Evolutionary conservation across 352 stramenopile species (phyloP), one percentile per base, ranked within the genome.

Genomic region (Globisporangium sylvaticum): DNA sequence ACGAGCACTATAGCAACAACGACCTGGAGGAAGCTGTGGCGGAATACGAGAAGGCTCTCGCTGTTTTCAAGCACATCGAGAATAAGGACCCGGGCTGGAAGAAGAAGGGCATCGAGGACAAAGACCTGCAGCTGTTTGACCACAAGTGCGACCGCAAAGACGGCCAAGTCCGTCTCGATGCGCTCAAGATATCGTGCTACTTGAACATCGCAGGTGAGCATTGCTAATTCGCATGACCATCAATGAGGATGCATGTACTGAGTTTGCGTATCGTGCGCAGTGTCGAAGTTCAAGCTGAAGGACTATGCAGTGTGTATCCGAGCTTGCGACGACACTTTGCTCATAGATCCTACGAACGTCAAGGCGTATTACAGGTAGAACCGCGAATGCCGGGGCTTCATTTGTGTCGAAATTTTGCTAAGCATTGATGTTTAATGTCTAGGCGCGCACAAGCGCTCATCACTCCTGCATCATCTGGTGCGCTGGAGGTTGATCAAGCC

Each of bases 91-190:
- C 79, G 0, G 84, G 80, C 27, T 95, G 87, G 87, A 94, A 94
- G 71, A 94, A 92, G 62, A 94, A 95, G 29, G 87, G 87, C 1
- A 95, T 95, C 64, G 84, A 92, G 62, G 87, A 94, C 74, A 77
- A 66, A 8, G 87, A 95, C 42, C 88, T 95, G 62, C 61, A 70
- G 3, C 64, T 91, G 1, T 66, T 76, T 6, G 81, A 92, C 42
- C 83, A 80, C 69, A 82, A 73, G 59, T 87, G 79, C 32, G 76
- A 84, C n/a, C 58, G 80, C 24, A 34, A 29, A 5, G 37, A 74
- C 12, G 78, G 90, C 39, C 81, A 90, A 65, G 29, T 48, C 20
- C 67, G 75, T 22, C 74, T 94, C 20, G 68, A 84, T 25, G 55
- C 76, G 32, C 69, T 95, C 14, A 88, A 88, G 68, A 63, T 83